phyloP scores from a whole-genome alignment of 345 rosid genomes.

The Durio zibethinus region DNA sequence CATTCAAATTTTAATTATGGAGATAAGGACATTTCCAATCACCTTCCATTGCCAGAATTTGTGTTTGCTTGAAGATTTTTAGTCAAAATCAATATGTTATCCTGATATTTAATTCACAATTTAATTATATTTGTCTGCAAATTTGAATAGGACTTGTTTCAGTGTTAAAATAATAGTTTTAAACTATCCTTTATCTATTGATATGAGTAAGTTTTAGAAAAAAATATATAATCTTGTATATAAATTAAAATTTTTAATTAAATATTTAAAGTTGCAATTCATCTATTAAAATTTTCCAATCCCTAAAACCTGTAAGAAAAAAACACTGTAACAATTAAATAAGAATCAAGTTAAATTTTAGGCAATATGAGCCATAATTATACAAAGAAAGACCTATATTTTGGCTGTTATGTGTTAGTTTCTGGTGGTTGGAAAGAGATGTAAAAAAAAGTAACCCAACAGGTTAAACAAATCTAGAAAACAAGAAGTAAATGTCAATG shows the following conservation, averaged over 20 bases:
- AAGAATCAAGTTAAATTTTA: background rate
- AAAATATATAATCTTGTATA: too few species aligned
- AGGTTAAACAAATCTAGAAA: background rate
- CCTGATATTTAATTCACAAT: background rate
- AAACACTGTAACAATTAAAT: background rate
- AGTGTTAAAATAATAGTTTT: background rate
- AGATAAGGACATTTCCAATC: background rate
- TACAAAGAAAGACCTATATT: constrained; percentile 1
- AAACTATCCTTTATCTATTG: background rate
- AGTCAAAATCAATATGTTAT: background rate
- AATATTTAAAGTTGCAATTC: too few species aligned
- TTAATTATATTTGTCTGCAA: background rate
- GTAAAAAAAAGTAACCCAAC: background rate
- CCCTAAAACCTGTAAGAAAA: too few species aligned
- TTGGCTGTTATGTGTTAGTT: constrained; percentile 26
- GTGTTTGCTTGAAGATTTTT: background rate
- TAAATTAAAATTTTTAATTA: too few species aligned
- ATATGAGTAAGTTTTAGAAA: background rate
- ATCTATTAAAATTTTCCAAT: too few species aligned
- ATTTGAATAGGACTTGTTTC: background rate
- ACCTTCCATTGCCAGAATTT: background rate
- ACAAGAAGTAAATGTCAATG: background rate
- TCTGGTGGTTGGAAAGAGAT: constrained; percentile 16
- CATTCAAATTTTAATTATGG: background rate
- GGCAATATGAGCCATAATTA: background rate